Evolutionary conservation across 2,329 filamentous ascomycete genomes (phyloP).

Genomic region (Cercospora sesami): DNA sequence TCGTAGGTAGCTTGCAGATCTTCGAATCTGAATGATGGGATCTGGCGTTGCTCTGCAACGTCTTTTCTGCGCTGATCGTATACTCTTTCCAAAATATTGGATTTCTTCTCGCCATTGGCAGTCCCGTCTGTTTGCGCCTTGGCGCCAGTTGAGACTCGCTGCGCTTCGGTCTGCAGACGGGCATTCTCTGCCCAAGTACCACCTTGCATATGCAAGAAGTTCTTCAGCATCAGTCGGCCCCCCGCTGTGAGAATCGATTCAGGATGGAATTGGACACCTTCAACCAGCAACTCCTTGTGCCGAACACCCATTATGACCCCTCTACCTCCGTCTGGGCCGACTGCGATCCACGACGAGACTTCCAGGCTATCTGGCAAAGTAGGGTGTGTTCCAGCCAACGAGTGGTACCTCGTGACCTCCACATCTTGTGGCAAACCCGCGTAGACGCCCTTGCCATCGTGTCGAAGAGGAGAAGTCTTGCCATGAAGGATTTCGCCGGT

Average conservation of each 20-base stretch:
- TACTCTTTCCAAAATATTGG: constrained; percentile 87
- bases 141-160: constrained; percentile 41
- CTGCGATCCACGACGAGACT: constrained; percentile 83
- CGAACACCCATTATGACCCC: constrained; percentile 95
- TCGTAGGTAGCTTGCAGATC: constrained; percentile 87
- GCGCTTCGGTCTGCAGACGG: constrained; percentile 46
- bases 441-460: constrained; percentile 92
- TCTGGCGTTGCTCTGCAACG: constrained; percentile 76
- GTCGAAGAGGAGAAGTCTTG: constrained; percentile 87
- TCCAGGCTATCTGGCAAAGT: constrained; percentile 85
- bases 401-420: constrained; percentile 93
- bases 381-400: constrained; percentile 84
- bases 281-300: constrained; percentile 86
- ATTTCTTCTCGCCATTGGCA: constrained; percentile 57
- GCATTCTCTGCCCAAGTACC: constrained; percentile 89
- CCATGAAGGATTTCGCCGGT: constrained; percentile 96
- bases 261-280: constrained; percentile 96
- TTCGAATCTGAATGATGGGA: constrained; percentile 78
- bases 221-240: constrained; percentile 84
- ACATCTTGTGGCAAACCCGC: constrained; percentile 74
- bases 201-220: constrained; percentile 83
- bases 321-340: constrained; percentile 70
- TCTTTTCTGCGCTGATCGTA: constrained; percentile 76
- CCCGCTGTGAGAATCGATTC: constrained; percentile 94
- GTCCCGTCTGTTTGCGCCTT: constrained; percentile 32